Evolutionary conservation across 345 rosid species (phyloP), one percentile per base, ranked within the genome.

Genomic region (Brassica carinata): DNA sequence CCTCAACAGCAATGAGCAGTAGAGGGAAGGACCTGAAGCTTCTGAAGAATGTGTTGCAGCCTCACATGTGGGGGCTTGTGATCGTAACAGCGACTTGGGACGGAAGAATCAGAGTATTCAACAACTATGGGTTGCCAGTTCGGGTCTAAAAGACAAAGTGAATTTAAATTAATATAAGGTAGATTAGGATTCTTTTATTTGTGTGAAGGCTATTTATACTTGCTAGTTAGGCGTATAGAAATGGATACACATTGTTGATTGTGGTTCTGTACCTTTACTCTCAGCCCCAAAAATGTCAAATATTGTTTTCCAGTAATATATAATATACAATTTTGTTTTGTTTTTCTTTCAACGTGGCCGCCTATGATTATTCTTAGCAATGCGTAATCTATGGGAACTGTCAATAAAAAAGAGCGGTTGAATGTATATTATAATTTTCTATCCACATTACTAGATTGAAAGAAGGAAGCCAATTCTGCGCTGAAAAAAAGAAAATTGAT

Each of bases 1-100:
- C 19, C 9, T 64, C 57, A 65, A 31, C 64, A 43, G 33, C 9
- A 31, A 69, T 84, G 66, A 83, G 84, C 8, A 84, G 82, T 17
- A 88, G 85, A 83, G 79, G 85, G 8, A 87, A 87, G 55, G 87
- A 85, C 61, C 73, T 83, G 76, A 92, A 88, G 88, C 75, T 88
- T 23, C 69, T 90, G 84, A 89, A 78, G 81, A 89, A 67, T 18
- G 90, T 85, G 14, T 85, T 86, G 74, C 89, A 85, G 58, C 82
- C 92, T 53, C 66, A 82, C 77, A 11, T 86, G 59, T 82, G 85
- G 85, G 85, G 85, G 27, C 79, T 82, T 19, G 94, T 91, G 71
- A 79, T 91, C 7, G 96, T 90, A 9, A 87, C 93, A 3, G 96
- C 90, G 0, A 90, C 91, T 45, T 88, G 88, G 90, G 98, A 93